phyloP scores from a whole-genome alignment of 2,329 filamentous ascomycete species.

The Claviceps sp. region DNA sequence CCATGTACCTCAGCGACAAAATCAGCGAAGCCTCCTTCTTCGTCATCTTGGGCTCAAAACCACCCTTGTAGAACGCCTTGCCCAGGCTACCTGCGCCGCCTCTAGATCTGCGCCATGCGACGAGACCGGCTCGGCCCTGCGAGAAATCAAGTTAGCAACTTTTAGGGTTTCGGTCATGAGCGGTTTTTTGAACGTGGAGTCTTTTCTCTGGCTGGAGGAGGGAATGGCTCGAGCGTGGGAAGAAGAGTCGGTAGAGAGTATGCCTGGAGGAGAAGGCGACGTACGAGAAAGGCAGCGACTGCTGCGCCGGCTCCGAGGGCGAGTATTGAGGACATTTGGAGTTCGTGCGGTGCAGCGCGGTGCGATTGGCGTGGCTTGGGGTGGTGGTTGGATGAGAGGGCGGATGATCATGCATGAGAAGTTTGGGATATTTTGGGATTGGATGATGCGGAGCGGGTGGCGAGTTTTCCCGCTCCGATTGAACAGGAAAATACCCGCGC shows the following conservation, averaged over 20 bases:
- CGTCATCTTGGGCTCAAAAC: slow-evolving; percentile 95
- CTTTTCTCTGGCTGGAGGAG: no score
- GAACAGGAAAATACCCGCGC: background rate
- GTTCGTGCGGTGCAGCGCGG: no score
- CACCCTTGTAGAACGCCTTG: slow-evolving; percentile 93
- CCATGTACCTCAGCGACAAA: slow-evolving; percentile 66
- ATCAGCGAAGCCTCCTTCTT: slow-evolving; percentile 83
- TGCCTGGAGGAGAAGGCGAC: slow-evolving; percentile 6
- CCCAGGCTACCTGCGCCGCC: slow-evolving; percentile 69
- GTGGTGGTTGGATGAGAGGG: background rate
- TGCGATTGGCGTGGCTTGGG: background rate
- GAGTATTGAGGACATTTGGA: slow-evolving; percentile 28
- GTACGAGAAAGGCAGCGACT: slow-evolving; percentile 38
- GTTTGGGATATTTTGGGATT: slow-evolving; percentile 15
- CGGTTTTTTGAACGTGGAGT: no score
- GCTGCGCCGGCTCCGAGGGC: slow-evolving; percentile 34
- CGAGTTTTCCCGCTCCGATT: slow-evolving; percentile 11
- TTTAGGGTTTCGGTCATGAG: no score
- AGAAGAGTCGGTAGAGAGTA: background rate
- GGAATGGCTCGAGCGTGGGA: background rate
- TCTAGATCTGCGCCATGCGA: slow-evolving; percentile 73
- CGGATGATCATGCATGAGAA: background rate
- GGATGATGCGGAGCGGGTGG: slow-evolving; percentile 4
- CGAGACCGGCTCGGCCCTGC: slow-evolving; percentile 81
- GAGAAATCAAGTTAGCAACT: background rate